Evolutionary conservation across 371 early-diverging fungal species (phyloP), one percentile per base, ranked within the genome.

Genomic region (Mycotypha africana): DNA sequence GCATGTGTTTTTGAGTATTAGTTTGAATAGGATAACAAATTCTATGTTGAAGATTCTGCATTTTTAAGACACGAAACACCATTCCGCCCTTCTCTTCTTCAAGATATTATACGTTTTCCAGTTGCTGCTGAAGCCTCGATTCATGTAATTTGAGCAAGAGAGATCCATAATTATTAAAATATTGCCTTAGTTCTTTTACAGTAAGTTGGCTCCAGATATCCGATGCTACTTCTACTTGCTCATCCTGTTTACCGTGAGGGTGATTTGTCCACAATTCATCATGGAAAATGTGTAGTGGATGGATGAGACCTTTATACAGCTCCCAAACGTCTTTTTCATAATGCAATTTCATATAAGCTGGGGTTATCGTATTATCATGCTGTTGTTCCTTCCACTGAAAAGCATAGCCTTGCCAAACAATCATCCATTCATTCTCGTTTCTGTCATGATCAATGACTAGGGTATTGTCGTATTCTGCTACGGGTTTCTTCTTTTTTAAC

Each of bases 111-210:
- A n/a, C n/a, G n/a, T n/a, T n/a, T n/a, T n/a, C n/a, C n/a, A n/a
- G n/a, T n/a, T n/a, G n/a, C n/a, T n/a, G n/a, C n/a, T n/a, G n/a
- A n/a, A n/a, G n/a, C n/a, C n/a, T n/a, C n/a, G n/a, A n/a, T 42
- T 68, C 60, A 26, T 65, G 51, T 25, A 68, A 54, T 38, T 61
- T 62, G 16, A 69, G 46, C 47, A 69, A 54, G 65, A 69, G 65
- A 8, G 70, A 69, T 6, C 70, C 70, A 47, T 69, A 69, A 22
- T 69, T 69, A 37, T 65, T 62, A 38, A 45, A 69, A 34, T 69
- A 69, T 2, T 56, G 56, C 47, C 45, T 49, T 32, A 69, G 46
- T 28, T 69, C 70, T 15, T 36, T 44, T 0, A 69, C 70, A 35
- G 34, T 53, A 35, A 0, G 28, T 28, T 28, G 11, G 5, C 5